A percentile compares a stretch with the other conserved stretches of the same genome.
Conservation (phyloP, 768 basidiomycete species). For the Hygrocybe coccinea region DNA sequence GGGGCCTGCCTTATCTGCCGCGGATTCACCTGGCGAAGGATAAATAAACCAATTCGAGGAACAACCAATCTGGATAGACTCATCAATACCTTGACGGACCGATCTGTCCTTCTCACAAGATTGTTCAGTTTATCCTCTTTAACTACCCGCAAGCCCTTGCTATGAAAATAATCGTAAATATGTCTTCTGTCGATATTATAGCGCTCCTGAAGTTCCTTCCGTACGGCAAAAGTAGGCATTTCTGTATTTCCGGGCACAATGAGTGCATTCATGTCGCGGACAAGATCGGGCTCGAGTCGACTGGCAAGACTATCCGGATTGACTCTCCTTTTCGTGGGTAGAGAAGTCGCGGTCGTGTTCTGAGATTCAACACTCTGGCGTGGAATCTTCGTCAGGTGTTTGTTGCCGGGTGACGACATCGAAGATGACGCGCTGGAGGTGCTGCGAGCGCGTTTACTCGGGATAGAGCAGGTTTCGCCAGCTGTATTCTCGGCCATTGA, state of each 20-base stretch:
- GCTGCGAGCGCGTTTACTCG: constrained; percentile 5
- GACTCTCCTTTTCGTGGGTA: constrained; percentile 39
- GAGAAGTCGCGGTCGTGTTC: not conserved
- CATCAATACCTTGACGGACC: not conserved
- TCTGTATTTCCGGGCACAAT: constrained; percentile 61
- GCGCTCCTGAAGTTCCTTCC: constrained; percentile 66
- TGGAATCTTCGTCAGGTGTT: not conserved
- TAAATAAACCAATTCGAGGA: not conserved
- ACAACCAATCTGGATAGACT: not conserved
- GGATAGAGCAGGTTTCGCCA: not conserved
- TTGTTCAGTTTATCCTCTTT: constrained; percentile 62
- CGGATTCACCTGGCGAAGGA: not conserved
- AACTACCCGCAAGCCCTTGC: constrained; percentile 55
- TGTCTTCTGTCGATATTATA: constrained; percentile 68
- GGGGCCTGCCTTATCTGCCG: not conserved
- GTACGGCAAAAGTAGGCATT: constrained; percentile 69
- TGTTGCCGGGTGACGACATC: not conserved
- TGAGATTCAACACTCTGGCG: not conserved
- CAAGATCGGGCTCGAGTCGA: constrained; percentile 60
- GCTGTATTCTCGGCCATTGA: not conserved
- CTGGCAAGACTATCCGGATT: constrained; percentile 67
- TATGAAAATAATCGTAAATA: constrained; percentile 77
- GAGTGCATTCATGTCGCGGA: constrained; percentile 67
- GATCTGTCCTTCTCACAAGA: constrained; percentile 37
- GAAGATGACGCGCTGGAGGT: not conserved